These are phyloP conservation scores for Echites panduratus DNA, from an alignment of 257 asterid genomes.

Conservation along the genomic window DNA sequence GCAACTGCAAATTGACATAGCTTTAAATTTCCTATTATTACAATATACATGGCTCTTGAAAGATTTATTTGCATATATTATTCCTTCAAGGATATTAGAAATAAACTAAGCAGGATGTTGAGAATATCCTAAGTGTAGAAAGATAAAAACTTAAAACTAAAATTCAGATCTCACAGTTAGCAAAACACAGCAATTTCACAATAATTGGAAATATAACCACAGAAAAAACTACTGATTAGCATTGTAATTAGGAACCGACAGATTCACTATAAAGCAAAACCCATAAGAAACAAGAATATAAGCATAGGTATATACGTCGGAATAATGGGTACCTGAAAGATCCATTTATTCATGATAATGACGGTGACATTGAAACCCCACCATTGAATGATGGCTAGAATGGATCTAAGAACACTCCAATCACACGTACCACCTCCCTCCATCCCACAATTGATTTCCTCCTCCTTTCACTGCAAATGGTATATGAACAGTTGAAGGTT, in stretches of 20 bases:
- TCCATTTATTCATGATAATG: constrained; percentile 83
- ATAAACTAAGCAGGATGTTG: no score
- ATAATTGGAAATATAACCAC: not conserved
- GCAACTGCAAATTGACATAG: not conserved
- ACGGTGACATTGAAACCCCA: constrained; percentile 89
- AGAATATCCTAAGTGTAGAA: no score
- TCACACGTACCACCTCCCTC: constrained; percentile 45
- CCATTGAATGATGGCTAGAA: constrained; percentile 71
- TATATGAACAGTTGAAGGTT: not conserved
- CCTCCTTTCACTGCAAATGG: not conserved
- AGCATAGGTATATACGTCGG: not conserved
- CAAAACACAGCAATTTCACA: not conserved
- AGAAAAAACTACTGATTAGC: not conserved
- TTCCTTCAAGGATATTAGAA: no score
- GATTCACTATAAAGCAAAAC: not conserved
- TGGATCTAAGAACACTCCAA: constrained; percentile 66
- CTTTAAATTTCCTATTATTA: no score
- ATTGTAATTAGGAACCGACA: not conserved
- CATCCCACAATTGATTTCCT: constrained; percentile 23
- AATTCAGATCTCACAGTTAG: not conserved
- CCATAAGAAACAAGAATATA: no score
- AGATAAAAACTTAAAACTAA: no score
- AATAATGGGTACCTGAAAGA: constrained; percentile 55
- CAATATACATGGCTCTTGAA: not conserved
- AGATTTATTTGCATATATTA: not conserved